Percentiles rank a stretch among this genome's conserved stretches.
Conservation (phyloP, 2,329 filamentous ascomycete species). For the Sordariomycetes sp. region DNA sequence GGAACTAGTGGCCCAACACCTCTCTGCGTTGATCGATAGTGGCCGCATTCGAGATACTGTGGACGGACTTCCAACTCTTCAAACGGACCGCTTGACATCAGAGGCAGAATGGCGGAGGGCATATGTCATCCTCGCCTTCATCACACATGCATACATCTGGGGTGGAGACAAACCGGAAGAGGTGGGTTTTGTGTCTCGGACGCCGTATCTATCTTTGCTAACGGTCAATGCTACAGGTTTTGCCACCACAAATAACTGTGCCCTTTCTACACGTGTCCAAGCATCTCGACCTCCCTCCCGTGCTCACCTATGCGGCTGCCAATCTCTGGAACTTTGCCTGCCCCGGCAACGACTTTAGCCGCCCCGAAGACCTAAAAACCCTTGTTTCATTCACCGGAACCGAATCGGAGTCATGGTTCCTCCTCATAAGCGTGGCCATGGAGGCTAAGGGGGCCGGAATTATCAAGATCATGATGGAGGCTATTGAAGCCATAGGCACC, state of each 20-base stretch:
- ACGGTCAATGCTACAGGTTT: slow-evolving; percentile 26
- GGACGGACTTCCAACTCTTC: slow-evolving; percentile 57
- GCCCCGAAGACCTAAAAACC: slow-evolving; percentile 58
- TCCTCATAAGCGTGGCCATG: slow-evolving; percentile 79
- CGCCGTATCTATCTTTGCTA: not conserved
- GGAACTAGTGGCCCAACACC: slow-evolving; percentile 59
- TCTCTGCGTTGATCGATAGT: slow-evolving; percentile 57
- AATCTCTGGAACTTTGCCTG: slow-evolving; percentile 86
- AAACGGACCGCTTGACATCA: slow-evolving; percentile 48
- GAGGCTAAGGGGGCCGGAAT: slow-evolving; percentile 69
- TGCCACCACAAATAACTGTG: slow-evolving; percentile 68
- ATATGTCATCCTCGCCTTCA: slow-evolving; percentile 67
- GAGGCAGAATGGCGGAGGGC: slow-evolving; percentile 73
- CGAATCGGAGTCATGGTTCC: slow-evolving; percentile 90
- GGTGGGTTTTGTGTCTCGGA: slow-evolving; percentile 29
- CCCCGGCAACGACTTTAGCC: slow-evolving; percentile 38
- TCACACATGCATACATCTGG: slow-evolving; percentile 85
- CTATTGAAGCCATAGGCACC: slow-evolving; percentile 56
- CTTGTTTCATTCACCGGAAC: slow-evolving; percentile 82
- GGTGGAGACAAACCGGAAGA: slow-evolving; percentile 65
- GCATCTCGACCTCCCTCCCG: slow-evolving; percentile 71
- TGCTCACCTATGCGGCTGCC: slow-evolving; percentile 80
- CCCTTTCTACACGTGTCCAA: slow-evolving; percentile 64
- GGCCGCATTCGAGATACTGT: slow-evolving; percentile 54
- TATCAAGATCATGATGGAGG: slow-evolving; percentile 67